Evolutionary conservation across 148 eudicot genomes (phyloP).

Genomic region (Rheum nobile): DNA sequence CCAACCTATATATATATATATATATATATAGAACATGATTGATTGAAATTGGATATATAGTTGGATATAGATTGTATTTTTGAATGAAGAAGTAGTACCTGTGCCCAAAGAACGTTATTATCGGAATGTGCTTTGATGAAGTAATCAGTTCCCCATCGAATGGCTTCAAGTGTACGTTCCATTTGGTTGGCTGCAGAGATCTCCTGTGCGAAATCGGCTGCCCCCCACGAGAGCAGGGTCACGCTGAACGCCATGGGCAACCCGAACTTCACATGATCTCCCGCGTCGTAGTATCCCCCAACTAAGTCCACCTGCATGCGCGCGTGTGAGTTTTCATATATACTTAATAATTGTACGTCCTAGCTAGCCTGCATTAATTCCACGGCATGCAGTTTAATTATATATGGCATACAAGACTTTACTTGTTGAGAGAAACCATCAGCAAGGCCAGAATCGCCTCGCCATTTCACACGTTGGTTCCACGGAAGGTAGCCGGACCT

Average conservation of each 20-base stretch:
- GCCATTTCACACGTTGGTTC: slow-evolving; percentile 61
- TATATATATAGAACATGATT: background rate
- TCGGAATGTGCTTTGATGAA: slow-evolving; percentile 72
- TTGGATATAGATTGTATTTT: background rate
- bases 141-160: slow-evolving; percentile 88
- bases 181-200: slow-evolving; percentile 37
- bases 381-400: too few relatives aligned
- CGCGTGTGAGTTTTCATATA: background rate
- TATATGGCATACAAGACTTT: too few relatives aligned
- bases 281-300: slow-evolving; percentile 94
- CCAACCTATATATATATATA: slow-evolving; percentile 4
- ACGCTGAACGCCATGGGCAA: slow-evolving; percentile 84
- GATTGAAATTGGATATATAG: too few relatives aligned
- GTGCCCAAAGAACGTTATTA: slow-evolving; percentile 63
- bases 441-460: slow-evolving; percentile 49
- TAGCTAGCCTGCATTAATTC: too few relatives aligned
- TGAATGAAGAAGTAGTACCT: too few relatives aligned
- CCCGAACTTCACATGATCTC: slow-evolving; percentile 88
- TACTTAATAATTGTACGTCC: too few relatives aligned
- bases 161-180: slow-evolving; percentile 53
- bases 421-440: slow-evolving; percentile 70
- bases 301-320: slow-evolving; percentile 65
- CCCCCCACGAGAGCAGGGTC: slow-evolving; percentile 74
- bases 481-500: slow-evolving; percentile 62
- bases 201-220: slow-evolving; percentile 35